phyloP scores from a whole-genome alignment of 108 stramenopile species.

The Chaetoceros muelleri region DNA sequence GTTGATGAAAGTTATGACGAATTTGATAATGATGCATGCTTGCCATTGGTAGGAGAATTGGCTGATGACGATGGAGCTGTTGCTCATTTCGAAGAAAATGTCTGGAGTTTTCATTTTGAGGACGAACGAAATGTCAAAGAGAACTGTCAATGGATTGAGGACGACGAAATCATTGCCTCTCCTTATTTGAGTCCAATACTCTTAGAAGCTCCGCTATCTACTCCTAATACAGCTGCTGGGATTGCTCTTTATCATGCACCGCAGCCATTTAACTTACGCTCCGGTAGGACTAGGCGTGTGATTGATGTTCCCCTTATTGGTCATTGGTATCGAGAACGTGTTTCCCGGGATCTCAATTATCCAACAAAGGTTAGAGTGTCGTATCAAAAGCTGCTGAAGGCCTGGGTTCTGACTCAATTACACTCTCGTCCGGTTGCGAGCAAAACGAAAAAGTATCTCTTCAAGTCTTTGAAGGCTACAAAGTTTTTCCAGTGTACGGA shows the following conservation, averaged over 20 bases:
- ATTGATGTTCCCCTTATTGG: constrained; percentile 96
- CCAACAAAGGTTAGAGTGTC: constrained; percentile 98
- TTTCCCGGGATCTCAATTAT: constrained; percentile 82
- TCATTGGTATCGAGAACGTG: constrained; percentile 87
- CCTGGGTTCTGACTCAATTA: constrained; percentile 94
- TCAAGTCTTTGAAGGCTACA: constrained; percentile 95
- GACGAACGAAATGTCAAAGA: constrained; percentile 16
- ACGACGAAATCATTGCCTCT: constrained; percentile 39
- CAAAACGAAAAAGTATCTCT: constrained; percentile 86
- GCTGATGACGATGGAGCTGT: constrained; percentile 46
- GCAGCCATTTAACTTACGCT: constrained; percentile 88
- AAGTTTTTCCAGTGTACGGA: constrained; percentile 99
- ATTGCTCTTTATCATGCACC: constrained; percentile 96
- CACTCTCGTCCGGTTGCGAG: constrained; percentile 83
- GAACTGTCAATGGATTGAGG: constrained; percentile 28
- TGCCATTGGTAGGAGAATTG: constrained; percentile 78
- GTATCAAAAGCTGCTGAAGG: constrained; percentile 98
- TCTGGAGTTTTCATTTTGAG: constrained; percentile 50
- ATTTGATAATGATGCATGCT: constrained; percentile 53
- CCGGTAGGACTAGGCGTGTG: constrained; percentile 88
- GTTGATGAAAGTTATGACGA: constrained; percentile 38
- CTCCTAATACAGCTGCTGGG: constrained; percentile 69
- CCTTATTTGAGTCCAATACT: constrained; percentile 44
- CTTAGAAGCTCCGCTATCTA: constrained; percentile 43
- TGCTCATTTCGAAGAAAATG: constrained; percentile 23